phyloP scores from a whole-genome alignment of 2,329 filamentous ascomycete species.

The Gremmenia infestans region DNA sequence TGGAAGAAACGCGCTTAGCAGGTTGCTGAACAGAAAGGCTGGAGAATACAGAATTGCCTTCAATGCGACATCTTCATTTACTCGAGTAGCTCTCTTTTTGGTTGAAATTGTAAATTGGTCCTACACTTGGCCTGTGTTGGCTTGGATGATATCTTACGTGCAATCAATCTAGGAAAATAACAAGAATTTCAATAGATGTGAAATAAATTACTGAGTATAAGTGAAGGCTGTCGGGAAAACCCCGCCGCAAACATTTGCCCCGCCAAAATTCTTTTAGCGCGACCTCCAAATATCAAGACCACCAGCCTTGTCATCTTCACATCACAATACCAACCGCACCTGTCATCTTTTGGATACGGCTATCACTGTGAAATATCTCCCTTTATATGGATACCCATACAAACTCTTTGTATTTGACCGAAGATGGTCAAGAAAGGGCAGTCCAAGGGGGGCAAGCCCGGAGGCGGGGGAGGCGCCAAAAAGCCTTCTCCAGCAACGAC shows the following conservation, averaged over 20 bases:
- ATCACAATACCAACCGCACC: neutral
- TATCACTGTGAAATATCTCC: neutral
- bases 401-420: slow-evolving; percentile 7
- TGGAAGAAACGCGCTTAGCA: too few relatives aligned
- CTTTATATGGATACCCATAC: slow-evolving; percentile 16
- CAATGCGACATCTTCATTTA: too few relatives aligned
- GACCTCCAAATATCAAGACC: neutral
- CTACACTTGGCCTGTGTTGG: too few relatives aligned
- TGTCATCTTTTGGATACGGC: neutral
- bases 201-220: neutral
- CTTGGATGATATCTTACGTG: too few relatives aligned
- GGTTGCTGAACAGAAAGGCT: too few relatives aligned
- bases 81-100: too few relatives aligned
- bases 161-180: too few relatives aligned
- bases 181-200: neutral
- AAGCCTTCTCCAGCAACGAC: slow-evolving; percentile 24
- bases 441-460: slow-evolving; percentile 30
- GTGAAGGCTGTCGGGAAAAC: neutral
- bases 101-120: too few relatives aligned
- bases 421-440: slow-evolving; percentile 34
- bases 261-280: neutral
- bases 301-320: neutral
- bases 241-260: neutral
- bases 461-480: slow-evolving; percentile 26
- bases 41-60: too few relatives aligned